Evolutionary conservation across 2,329 filamentous ascomycete species (phyloP).

Genomic region (Diaporthe longicolla): DNA sequence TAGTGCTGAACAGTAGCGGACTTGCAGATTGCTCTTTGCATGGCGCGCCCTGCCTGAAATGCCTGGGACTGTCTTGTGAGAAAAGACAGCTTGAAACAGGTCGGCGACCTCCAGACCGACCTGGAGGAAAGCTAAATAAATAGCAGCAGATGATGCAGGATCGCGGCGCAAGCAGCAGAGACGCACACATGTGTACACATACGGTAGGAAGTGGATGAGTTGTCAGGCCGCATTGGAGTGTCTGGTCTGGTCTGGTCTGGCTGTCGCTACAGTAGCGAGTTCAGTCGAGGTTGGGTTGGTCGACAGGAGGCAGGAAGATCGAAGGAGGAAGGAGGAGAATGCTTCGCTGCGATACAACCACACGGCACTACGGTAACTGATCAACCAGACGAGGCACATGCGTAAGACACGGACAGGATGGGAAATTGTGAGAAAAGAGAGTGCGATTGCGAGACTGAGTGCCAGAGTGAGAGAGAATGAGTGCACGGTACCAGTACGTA

Average conservation of each 20-base stretch:
- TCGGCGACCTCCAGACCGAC: conserved; percentile 31
- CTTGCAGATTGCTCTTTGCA: background rate
- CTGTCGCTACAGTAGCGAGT: background rate
- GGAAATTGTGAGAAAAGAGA: background rate
- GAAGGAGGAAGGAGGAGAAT: background rate
- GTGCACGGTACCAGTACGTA: conserved; percentile 6
- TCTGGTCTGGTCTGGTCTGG: background rate
- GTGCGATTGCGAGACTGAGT: background rate
- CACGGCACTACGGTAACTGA: background rate
- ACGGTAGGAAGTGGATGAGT: background rate
- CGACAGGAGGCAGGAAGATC: conserved; percentile 1
- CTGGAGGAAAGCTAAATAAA: conserved; percentile 34
- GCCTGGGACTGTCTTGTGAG: conserved; percentile 27
- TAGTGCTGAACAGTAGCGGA: background rate
- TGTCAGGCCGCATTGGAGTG: conserved; percentile 4
- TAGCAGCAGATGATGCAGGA: conserved; percentile 29
- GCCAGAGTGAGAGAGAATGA: background rate
- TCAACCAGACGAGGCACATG: background rate
- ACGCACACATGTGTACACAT: background rate
- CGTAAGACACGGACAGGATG: background rate
- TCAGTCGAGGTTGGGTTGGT: background rate
- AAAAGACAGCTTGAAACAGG: conserved; percentile 23
- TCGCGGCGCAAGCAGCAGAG: conserved; percentile 2
- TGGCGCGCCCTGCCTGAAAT: conserved; percentile 23
- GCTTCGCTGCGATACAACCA: conserved; percentile 21